Base-by-base conservation (phyloP, 2,329 filamentous ascomycete genomes). In the Fusarium clavum region DNA sequence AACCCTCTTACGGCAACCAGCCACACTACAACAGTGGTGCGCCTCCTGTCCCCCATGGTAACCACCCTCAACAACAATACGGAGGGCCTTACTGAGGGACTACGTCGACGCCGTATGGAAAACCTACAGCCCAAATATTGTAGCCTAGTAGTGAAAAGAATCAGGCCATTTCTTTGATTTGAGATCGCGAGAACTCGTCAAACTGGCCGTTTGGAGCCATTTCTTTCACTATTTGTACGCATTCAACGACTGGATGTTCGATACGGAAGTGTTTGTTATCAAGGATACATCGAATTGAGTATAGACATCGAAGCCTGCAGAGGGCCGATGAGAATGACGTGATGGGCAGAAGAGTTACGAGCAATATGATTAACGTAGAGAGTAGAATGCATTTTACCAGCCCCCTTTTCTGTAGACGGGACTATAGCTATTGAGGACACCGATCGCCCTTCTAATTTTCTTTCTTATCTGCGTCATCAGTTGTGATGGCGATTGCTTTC, bases 391-490 rank as follows among this genome's bases (percentile, higher is more conserved):
- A 75, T 74, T 69, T 57, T 63, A 58, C 61, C 38, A 61, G 52
- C 60, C 54, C 48, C 59, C 44, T 41, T 53, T 70, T 72, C 43
- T 46, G 61, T 46, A 54, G 62, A 61, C 59, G 53, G 71, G 61
- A 66, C 56, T 32, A 57, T 30, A 61, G 58, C 53, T 51, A 57
- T 24, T 63, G 54, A 68, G 60, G 62, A 64, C 27, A 61, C 44
- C 61, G 66, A 66, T 44, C 47, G 46, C 20, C 34, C 18, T 24
- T 47, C 58, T 40, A 78, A 18, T 81, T 79, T 68, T 76, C 76
- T 75, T 85, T 86, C 70, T 81, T 82, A 44, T 72, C 68, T 61
- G 71, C 71, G 49, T 68, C 70, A 40, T 72, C 62, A 27, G 75
- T 34, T 40, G 67, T 63, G 30, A 38, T 32, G 20, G 77, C 79